Conservation (phyloP, 148 eudicot species). For the Dianthus caryophyllus region DNA sequence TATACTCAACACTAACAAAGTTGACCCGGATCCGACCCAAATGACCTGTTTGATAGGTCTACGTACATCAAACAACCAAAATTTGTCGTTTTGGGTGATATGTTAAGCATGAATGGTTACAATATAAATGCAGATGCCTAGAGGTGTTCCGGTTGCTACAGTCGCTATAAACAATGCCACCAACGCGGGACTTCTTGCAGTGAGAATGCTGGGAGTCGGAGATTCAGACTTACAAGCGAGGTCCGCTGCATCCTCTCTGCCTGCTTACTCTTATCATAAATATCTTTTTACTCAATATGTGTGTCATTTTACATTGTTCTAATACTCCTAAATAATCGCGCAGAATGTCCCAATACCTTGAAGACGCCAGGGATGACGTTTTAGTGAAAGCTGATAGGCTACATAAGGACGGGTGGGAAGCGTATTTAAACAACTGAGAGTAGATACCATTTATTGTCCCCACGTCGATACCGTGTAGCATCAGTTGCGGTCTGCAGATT, state of each 20-base stretch:
- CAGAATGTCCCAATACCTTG: slow-evolving; percentile 76
- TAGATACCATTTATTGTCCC: not conserved
- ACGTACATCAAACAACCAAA: too few species aligned
- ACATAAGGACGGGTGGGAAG: slow-evolving; percentile 67
- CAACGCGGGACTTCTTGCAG: slow-evolving; percentile 83
- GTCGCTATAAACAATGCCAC: slow-evolving; percentile 95
- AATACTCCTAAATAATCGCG: slow-evolving; percentile 7
- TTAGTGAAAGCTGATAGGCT: slow-evolving; percentile 59
- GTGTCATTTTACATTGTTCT: not conserved
- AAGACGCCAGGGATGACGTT: slow-evolving; percentile 59
- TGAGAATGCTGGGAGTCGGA: slow-evolving; percentile 67
- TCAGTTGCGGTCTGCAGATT: not conserved
- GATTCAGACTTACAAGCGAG: slow-evolving; percentile 61
- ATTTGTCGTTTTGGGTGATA: not conserved
- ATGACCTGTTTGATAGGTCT: too few species aligned
- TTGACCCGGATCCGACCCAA: too few species aligned
- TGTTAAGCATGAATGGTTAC: not conserved
- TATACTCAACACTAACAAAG: too few species aligned
- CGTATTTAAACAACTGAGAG: slow-evolving; percentile 43
- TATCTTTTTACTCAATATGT: not conserved
- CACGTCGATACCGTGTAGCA: not conserved
- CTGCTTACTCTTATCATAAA: not conserved
- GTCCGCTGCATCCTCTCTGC: slow-evolving; percentile 30
- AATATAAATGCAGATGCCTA: slow-evolving; percentile 67
- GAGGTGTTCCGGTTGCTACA: slow-evolving; percentile 96